Percentiles rank a stretch among this genome's conserved stretches.
Conservation (phyloP, 23 red algal genomes). For the Porphyridium purpureum region DNA sequence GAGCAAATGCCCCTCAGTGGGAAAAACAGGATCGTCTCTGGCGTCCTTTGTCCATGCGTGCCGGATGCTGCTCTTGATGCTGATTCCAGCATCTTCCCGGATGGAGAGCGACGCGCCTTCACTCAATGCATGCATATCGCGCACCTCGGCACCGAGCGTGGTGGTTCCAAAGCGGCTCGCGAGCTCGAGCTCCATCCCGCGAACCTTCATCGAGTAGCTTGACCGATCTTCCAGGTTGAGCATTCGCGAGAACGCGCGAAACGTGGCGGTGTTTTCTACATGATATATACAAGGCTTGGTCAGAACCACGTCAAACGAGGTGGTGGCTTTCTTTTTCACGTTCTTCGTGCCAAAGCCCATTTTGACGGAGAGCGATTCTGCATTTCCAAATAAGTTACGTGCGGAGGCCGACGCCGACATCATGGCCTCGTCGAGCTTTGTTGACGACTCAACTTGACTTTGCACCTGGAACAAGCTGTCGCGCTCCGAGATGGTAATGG, state of each 20-base stretch:
- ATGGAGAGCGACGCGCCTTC: conserved; percentile 17
- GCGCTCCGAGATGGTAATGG: conserved; percentile 37
- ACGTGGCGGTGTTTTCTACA: conserved; percentile 1
- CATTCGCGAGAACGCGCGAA: not conserved
- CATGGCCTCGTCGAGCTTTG: conserved; percentile 21
- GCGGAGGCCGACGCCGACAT: conserved; percentile 8
- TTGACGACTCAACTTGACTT: too few relatives aligned
- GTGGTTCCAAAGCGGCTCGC: not conserved
- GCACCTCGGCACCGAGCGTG: not conserved
- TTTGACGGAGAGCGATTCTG: conserved; percentile 46
- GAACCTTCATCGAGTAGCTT: not conserved
- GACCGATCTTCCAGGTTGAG: not conserved
- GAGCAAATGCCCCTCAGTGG: conserved; percentile 24
- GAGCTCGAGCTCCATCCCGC: not conserved
- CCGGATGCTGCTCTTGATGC: conserved; percentile 34
- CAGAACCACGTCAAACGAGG: too few relatives aligned
- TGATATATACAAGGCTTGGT: too few relatives aligned
- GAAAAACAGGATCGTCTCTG: conserved; percentile 34
- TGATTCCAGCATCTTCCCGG: conserved; percentile 47
- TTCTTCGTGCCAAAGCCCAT: too few relatives aligned
- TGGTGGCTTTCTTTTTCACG: too few relatives aligned
- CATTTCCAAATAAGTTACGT: conserved; percentile 24
- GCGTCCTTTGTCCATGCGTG: conserved; percentile 28
- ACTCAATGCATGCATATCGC: not conserved
- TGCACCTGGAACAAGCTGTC: too few relatives aligned